Evolutionary conservation across 805 yeast species (phyloP).

Genomic region (Lipomyces sp.): DNA sequence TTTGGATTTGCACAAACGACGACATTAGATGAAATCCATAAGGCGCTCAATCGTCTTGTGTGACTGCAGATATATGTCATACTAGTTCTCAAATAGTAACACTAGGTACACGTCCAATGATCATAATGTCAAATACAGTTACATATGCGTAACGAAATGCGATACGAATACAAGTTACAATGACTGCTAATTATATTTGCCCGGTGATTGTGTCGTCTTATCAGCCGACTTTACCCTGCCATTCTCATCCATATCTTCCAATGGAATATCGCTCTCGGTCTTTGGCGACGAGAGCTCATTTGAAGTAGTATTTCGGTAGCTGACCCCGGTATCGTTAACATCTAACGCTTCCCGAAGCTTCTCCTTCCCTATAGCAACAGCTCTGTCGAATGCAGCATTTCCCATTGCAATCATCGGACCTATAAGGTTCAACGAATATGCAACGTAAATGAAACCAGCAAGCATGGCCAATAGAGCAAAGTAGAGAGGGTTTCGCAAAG

Average conservation of each 20-base stretch:
- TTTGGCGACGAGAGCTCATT: background rate
- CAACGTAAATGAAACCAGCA: slow-evolving; percentile 66
- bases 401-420: slow-evolving; percentile 69
- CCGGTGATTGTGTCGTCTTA: background rate
- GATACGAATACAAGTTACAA: background rate
- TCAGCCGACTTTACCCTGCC: background rate
- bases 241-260: slow-evolving; percentile 11
- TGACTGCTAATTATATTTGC: slow-evolving; percentile 9
- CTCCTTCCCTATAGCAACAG: slow-evolving; percentile 25
- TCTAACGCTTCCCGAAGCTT: slow-evolving; percentile 25
- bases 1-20: slow-evolving; percentile 31
- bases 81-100: too few relatives aligned
- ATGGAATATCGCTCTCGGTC: slow-evolving; percentile 5
- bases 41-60: slow-evolving; percentile 9
- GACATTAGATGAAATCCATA: slow-evolving; percentile 10
- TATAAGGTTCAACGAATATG: slow-evolving; percentile 72
- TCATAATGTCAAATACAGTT: background rate
- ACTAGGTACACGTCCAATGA: background rate
- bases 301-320: background rate
- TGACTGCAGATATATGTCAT: background rate
- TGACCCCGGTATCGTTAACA: background rate
- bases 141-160: background rate
- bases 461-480: slow-evolving; percentile 63
- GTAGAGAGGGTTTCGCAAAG: slow-evolving; percentile 77
- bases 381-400: slow-evolving; percentile 31